These are phyloP conservation scores for Xerocomus potaroensis DNA, from an alignment of 768 basidiomycete genomes.

Conservation along the genomic window DNA sequence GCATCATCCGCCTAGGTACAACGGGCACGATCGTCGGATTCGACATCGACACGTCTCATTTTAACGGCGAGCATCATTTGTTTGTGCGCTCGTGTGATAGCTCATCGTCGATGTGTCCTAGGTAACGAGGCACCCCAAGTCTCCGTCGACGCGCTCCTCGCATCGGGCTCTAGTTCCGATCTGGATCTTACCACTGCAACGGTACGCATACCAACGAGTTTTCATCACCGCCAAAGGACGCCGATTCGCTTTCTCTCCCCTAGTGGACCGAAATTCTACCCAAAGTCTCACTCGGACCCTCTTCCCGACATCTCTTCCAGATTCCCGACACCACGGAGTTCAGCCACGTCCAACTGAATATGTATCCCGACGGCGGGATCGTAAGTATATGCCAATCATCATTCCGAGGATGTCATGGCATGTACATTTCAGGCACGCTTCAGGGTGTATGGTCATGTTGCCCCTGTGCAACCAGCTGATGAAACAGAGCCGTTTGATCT, in stretches of 20 bases:
- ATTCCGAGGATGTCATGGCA: background rate
- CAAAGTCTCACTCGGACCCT: constrained; percentile 71
- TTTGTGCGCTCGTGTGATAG: background rate
- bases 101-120: constrained; percentile 22
- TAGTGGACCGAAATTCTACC: constrained; percentile 85
- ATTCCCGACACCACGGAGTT: constrained; percentile 48
- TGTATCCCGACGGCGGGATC: constrained; percentile 97
- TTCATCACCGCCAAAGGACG: no score
- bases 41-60: constrained; percentile 94
- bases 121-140: constrained; percentile 86
- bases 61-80: constrained; percentile 57
- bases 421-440: constrained; percentile 79
- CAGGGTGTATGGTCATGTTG: constrained; percentile 81
- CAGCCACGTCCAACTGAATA: constrained; percentile 86
- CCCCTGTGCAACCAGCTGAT: constrained; percentile 54
- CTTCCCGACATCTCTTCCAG: constrained; percentile 84
- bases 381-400: constrained; percentile 36
- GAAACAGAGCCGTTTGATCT: constrained; percentile 63
- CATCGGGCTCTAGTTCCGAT: constrained; percentile 40
- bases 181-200: constrained; percentile 42
- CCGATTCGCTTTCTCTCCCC: background rate
- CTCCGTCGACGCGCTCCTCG: constrained; percentile 62
- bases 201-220: constrained; percentile 42
- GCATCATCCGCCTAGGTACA: constrained; percentile 84
- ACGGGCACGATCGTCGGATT: constrained; percentile 72